Conservation (phyloP, 345 rosid species). For the Euclidium syriacum region DNA sequence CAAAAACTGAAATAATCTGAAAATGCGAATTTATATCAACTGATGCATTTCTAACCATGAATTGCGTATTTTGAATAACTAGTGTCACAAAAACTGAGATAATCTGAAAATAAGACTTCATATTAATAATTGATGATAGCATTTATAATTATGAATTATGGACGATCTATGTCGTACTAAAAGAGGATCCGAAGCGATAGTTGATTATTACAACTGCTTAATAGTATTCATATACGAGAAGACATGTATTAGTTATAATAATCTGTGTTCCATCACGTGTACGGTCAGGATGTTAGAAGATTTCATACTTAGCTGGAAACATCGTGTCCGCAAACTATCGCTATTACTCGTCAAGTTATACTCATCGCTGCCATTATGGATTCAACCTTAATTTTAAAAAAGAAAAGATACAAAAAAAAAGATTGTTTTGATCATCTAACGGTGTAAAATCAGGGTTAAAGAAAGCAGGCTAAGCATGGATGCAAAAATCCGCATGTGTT, state of each 20-base stretch:
- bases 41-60: not conserved
- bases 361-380: slow-evolving; percentile 14
- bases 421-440: not conserved
- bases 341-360: slow-evolving; percentile 29
- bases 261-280: slow-evolving; percentile 51
- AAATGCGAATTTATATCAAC: not conserved
- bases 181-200: not conserved
- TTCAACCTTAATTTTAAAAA: not conserved
- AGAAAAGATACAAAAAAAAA: not conserved
- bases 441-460: too few species aligned
- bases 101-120: not conserved
- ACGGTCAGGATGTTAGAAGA: slow-evolving; percentile 32
- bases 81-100: not conserved
- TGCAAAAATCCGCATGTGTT: too few species aligned
- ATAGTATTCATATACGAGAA: slow-evolving; percentile 1
- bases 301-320: slow-evolving; percentile 26
- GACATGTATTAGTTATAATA: slow-evolving; percentile 5
- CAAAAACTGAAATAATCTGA: not conserved
- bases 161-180: slow-evolving; percentile 6
- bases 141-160: not conserved
- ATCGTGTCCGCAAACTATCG: slow-evolving; percentile 26
- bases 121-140: not conserved
- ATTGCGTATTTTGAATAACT: not conserved
- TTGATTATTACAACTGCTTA: slow-evolving; percentile 9
- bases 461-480: too few species aligned